Base-by-base conservation (phyloP, 2,329 filamentous ascomycete genomes). In the Sporothrix humicola region DNA sequence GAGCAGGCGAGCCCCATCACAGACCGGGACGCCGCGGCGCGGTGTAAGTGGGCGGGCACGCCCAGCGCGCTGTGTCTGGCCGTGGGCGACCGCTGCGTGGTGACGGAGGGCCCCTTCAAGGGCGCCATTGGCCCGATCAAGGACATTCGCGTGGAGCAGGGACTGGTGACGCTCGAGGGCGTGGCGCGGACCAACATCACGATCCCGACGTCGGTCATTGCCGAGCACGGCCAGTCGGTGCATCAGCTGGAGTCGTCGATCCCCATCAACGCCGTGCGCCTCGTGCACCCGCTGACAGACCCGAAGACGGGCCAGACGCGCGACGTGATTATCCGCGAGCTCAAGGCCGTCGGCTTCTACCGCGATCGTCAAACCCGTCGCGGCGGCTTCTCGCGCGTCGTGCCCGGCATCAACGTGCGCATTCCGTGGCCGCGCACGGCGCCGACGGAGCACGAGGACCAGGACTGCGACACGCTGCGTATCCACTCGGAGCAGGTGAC, bases 101-200 rank as follows among this genome's bases (percentile, higher is more conserved):
- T 98, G 74, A 83, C 94, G 72, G 89, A 91, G 75, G 95, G 95
- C 9, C 87, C 87, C 50, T 92, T 96, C 79, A 92, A 91, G 84
- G 94, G 94, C 78, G 93, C 91, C 84, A 96, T 99, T 82, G 93
- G 93, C 69, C 84, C 84, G n/a, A 88, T 98, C 61, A 81, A 81
- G 74, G 81, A 84, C 1, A 84, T 97, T 63, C 83, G 89, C 76
- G 75, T 79, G 4, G 81, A 86, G 12, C 84, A 82, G 63, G 90
- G 89, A 75, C 86, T 87, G 75, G 84, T 93, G 63, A 85, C 82
- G n/a, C 82, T 95, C 59, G 85, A 89, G 75, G 88, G 86, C 31
- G 77, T 90, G 74, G 90, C 26, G 8, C 73, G 83, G 84, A 77
- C 78, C 76, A 85, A 86, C 77, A 73, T 82, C 75, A 79, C 78